Percentiles rank a stretch among this genome's conserved stretches.
These are phyloP conservation scores for Talaromyces islandicus DNA, from an alignment of 2,329 filamentous ascomycete genomes.

Conservation along the genomic window DNA sequence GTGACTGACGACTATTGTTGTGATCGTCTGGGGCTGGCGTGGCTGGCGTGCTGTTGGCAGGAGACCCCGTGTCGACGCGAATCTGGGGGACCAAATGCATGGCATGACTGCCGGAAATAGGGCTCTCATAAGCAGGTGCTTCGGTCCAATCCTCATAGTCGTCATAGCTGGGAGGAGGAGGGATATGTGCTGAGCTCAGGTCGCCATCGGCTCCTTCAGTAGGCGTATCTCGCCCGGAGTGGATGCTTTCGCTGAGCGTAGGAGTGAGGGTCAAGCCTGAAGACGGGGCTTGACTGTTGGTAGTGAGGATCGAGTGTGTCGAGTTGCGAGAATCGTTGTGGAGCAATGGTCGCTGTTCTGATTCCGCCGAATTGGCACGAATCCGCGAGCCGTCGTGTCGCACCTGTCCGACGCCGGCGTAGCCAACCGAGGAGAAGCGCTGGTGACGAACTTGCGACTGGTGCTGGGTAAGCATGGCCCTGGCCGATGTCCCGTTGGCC, in stretches of 20 bases:
- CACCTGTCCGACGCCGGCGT: slow-evolving; percentile 42
- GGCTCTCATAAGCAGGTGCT: slow-evolving; percentile 20
- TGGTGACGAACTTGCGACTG: slow-evolving; percentile 38
- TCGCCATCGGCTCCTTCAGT: slow-evolving; percentile 8
- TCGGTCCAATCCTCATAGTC: slow-evolving; percentile 20
- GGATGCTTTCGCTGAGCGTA: slow-evolving; percentile 3
- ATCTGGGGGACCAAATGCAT: slow-evolving; percentile 7
- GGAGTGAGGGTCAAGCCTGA: slow-evolving; percentile 4
- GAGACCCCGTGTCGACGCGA: slow-evolving; percentile 8
- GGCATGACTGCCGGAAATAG: slow-evolving; percentile 5
- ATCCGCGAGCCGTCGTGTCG: slow-evolving; percentile 45
- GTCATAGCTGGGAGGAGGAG: slow-evolving; percentile 21
- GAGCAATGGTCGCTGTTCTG: slow-evolving; percentile 42
- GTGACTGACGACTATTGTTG: not conserved
- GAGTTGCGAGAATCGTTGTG: slow-evolving; percentile 25
- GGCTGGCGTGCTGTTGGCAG: slow-evolving; percentile 2
- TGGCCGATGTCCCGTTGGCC: slow-evolving; percentile 24
- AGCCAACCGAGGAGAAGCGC: slow-evolving; percentile 43
- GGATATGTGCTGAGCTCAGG: slow-evolving; percentile 7
- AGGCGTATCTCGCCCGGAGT: slow-evolving; percentile 2
- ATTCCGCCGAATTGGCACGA: slow-evolving; percentile 41
- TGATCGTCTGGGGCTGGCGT: not conserved
- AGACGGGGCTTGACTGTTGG: slow-evolving; percentile 3
- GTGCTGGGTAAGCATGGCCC: slow-evolving; percentile 38
- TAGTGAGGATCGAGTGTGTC: slow-evolving; percentile 19